Conservation (phyloP, 176 grass and related monocot genomes). For the Cymbopogon citratus region DNA sequence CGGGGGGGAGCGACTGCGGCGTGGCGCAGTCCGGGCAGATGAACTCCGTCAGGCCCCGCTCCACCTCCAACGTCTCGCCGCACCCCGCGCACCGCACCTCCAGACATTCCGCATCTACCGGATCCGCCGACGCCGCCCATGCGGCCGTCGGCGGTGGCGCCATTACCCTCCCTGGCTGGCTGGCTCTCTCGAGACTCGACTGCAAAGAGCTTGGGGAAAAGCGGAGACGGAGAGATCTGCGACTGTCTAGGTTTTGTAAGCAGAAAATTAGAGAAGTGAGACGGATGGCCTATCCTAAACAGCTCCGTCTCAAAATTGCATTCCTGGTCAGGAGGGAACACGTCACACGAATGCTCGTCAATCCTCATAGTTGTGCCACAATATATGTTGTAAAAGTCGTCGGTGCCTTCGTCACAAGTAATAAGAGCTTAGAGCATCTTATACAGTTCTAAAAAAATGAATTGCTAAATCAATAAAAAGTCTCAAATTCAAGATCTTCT, state of each 20-base stretch:
- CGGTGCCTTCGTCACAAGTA: no score
- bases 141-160: not conserved
- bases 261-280: not conserved
- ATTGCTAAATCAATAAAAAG: no score
- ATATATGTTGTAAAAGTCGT: no score
- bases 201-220: not conserved
- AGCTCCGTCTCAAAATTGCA: not conserved
- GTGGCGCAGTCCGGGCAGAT: slow-evolving; percentile 47
- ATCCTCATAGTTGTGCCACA: no score
- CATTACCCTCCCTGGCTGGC: not conserved
- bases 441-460: no score
- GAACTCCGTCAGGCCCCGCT: slow-evolving; percentile 48
- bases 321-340: not conserved
- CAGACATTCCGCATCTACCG: not conserved
- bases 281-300: not conserved
- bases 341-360: no score
- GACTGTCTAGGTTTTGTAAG: not conserved
- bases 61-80: slow-evolving; percentile 50
- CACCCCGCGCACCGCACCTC: slow-evolving; percentile 47
- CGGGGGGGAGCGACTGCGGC: slow-evolving; percentile 50
- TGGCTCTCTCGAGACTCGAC: not conserved
- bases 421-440: no score
- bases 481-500: no score
- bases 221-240: not conserved
- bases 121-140: not conserved